Base-by-base conservation (phyloP, 192 early-diverging fungal genomes). In the Geranomyces michiganensis region DNA sequence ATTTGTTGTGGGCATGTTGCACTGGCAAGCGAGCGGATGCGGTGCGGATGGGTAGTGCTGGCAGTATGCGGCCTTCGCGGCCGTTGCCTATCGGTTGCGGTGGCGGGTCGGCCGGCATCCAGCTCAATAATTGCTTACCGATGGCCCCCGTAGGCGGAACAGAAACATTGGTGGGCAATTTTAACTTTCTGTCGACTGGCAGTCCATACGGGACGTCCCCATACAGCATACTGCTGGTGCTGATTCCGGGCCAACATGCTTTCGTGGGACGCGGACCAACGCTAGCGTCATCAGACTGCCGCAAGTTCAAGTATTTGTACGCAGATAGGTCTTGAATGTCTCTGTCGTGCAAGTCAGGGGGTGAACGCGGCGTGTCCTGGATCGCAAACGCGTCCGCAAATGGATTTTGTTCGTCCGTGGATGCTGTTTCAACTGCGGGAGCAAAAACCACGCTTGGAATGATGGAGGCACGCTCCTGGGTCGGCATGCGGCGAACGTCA, bases 311-410 rank as follows among this genome's bases (percentile, higher is more conserved):
- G 19, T 53, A 53, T 6, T 15, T 15, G 51, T 53, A 7, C 3
- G 24, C n/a, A n/a, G n/a, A n/a, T n/a, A n/a, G n/a, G n/a, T n/a
- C n/a, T n/a, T 53, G 51, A 53, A n/a, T 15, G 51, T 26, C 51
- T 9, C 24, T 60, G 4, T 60, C 58, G 3, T 60, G 29, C 27
- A 3, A 33, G 8, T 9, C 31, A 17, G 9, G 30, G 26, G 17
- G 26, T 7, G 7, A 19, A 4, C 9, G 17, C 29, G 15, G 58
- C 58, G 58, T 17, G 5, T 60, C 29, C 29, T 3, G 36, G 10
- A 41, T 41, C 36, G 36, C 36, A 3, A 2, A 60, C 58, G 58
- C 8, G 58, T 60, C 58, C 8, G 58, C 58, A 60, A 60, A 60
- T 9, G 58, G 58, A 60, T 60, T 29, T 26, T 53, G 51, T 32